Evolutionary conservation across 2,329 filamentous ascomycete genomes (phyloP).

Genomic region (Pyrenophora tritici-repentis): DNA sequence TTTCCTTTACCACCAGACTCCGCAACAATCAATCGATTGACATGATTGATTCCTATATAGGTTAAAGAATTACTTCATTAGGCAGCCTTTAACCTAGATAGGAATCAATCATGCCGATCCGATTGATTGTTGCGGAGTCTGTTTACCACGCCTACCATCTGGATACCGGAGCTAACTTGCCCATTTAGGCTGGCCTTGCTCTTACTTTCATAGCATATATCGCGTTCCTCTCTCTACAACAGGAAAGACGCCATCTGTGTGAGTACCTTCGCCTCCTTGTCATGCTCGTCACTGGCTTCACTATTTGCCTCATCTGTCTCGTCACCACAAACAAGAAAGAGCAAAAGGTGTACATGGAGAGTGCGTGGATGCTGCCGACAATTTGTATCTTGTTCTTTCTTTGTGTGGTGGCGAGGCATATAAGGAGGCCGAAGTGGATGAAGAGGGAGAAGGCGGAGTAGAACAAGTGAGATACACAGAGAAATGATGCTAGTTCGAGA

Average conservation of each 20-base stretch:
- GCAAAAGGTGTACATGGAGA: constrained; percentile 24
- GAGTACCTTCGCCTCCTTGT: constrained; percentile 28
- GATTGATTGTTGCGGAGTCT: no score
- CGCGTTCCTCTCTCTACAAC: constrained; percentile 35
- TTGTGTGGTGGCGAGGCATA: constrained; percentile 30
- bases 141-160: no score
- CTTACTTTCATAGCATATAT: constrained; percentile 32
- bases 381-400: constrained; percentile 33
- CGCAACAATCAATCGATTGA: no score
- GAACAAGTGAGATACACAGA: no score
- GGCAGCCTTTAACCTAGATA: no score
- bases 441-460: no score
- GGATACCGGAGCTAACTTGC: constrained; percentile 20
- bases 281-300: constrained; percentile 27
- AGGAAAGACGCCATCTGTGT: constrained; percentile 20
- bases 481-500: no score
- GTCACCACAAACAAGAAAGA: constrained; percentile 20
- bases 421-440: background rate
- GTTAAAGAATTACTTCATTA: no score
- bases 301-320: constrained; percentile 29
- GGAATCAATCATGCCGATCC: no score
- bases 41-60: no score
- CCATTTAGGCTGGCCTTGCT: constrained; percentile 29
- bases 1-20: no score
- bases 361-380: constrained; percentile 40